These are phyloP conservation scores for Candida alai DNA, from an alignment of 805 yeast genomes.

Conservation along the genomic window DNA sequence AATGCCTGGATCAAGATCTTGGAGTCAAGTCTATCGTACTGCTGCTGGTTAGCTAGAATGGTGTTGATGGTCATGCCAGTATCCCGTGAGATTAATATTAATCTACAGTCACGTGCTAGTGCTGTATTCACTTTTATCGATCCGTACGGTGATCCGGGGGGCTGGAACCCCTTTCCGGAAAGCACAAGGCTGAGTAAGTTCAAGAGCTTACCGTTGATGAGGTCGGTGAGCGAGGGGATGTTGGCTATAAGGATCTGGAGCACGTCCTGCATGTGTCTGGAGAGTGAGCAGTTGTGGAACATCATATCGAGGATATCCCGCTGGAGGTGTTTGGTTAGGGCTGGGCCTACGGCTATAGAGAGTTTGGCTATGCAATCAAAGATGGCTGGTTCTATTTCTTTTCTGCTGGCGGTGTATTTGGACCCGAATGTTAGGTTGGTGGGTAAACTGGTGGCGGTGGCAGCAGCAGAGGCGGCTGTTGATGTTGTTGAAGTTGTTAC, in stretches of 20 bases:
- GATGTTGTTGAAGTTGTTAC: too few species aligned
- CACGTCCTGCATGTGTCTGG: slow-evolving; percentile 78
- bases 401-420: slow-evolving; percentile 53
- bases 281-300: slow-evolving; percentile 71
- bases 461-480: too few species aligned
- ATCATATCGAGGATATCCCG: slow-evolving; percentile 75
- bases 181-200: slow-evolving; percentile 69
- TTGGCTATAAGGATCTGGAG: slow-evolving; percentile 61
- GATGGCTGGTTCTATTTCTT: slow-evolving; percentile 77
- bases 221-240: slow-evolving; percentile 75
- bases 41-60: slow-evolving; percentile 26
- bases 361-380: slow-evolving; percentile 86
- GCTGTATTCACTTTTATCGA: slow-evolving; percentile 53
- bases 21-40: slow-evolving; percentile 35
- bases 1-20: slow-evolving; percentile 70
- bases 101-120: slow-evolving; percentile 76
- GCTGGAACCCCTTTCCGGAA: slow-evolving; percentile 75
- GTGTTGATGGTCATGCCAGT: slow-evolving; percentile 45
- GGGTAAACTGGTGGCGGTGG: slow-evolving; percentile 6
- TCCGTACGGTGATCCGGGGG: slow-evolving; percentile 82
- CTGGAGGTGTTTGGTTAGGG: slow-evolving; percentile 83
- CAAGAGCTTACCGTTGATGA: slow-evolving; percentile 67
- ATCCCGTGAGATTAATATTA: slow-evolving; percentile 66
- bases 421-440: slow-evolving; percentile 28
- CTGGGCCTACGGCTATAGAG: slow-evolving; percentile 89